Percentiles rank a stretch among this genome's conserved stretches.
Evolutionary conservation across 1,139 yeast species (phyloP).

Genomic region (Yamadazyma aaseri): DNA sequence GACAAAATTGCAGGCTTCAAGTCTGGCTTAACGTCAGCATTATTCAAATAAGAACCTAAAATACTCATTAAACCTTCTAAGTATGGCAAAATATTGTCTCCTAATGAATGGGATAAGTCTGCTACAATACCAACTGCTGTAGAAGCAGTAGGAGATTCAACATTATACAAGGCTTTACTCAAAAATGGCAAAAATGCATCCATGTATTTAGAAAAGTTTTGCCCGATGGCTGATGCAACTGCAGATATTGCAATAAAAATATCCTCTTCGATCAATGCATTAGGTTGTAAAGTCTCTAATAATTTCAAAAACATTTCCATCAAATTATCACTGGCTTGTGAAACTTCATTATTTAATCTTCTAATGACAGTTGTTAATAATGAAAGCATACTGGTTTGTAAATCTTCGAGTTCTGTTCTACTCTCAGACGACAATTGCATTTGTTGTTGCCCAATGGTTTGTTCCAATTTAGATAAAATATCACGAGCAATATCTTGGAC

Average conservation of each 20-base stretch:
- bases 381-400: slow-evolving; percentile 84
- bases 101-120: slow-evolving; percentile 93
- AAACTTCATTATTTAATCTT: slow-evolving; percentile 68
- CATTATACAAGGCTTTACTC: slow-evolving; percentile 73
- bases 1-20: slow-evolving; percentile 85
- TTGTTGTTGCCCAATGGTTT: slow-evolving; percentile 39
- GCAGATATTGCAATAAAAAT: slow-evolving; percentile 90
- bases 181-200: slow-evolving; percentile 80
- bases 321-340: slow-evolving; percentile 71
- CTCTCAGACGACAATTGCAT: slow-evolving; percentile 66
- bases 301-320: slow-evolving; percentile 81
- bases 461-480: slow-evolving; percentile 68
- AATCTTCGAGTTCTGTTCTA: slow-evolving; percentile 76
- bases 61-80: slow-evolving; percentile 80
- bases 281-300: slow-evolving; percentile 56
- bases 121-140: slow-evolving; percentile 96
- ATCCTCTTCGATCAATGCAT: slow-evolving; percentile 90
- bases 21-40: slow-evolving; percentile 68
- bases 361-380: slow-evolving; percentile 85
- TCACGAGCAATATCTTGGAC: slow-evolving; percentile 75
- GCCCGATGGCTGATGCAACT: slow-evolving; percentile 76
- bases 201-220: slow-evolving; percentile 71
- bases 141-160: slow-evolving; percentile 77
- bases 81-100: slow-evolving; percentile 68
- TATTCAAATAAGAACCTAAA: slow-evolving; percentile 69